A percentile compares a stretch with the other conserved stretches of the same genome.
These are phyloP conservation scores for Coemansia sp. DNA, from an alignment of 192 early-diverging fungal genomes.

Conservation along the genomic window DNA sequence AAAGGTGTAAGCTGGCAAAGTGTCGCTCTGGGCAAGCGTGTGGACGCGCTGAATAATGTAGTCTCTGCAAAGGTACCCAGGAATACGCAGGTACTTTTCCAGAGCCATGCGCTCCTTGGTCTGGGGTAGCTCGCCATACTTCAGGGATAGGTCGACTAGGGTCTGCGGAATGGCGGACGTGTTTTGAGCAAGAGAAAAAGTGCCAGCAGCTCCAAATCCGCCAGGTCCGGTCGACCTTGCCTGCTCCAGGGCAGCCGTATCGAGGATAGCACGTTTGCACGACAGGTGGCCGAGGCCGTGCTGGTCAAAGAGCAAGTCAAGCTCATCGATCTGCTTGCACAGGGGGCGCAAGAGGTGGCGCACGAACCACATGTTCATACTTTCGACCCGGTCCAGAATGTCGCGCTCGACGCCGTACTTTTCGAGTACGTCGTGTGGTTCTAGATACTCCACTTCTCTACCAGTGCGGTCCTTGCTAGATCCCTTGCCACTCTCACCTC, in stretches of 20 bases:
- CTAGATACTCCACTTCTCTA: slow-evolving; percentile 41
- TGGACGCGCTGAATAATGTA: slow-evolving; percentile 49
- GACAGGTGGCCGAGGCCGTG: slow-evolving; percentile 46
- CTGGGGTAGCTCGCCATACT: slow-evolving; percentile 38
- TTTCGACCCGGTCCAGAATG: slow-evolving; percentile 43
- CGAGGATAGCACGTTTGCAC: slow-evolving; percentile 34
- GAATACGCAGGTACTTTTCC: slow-evolving; percentile 51
- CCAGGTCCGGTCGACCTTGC: slow-evolving; percentile 10
- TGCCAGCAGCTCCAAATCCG: slow-evolving; percentile 12
- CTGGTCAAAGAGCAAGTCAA: slow-evolving; percentile 43
- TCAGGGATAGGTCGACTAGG: slow-evolving; percentile 37
- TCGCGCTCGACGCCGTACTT: slow-evolving; percentile 39
- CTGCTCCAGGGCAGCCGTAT: slow-evolving; percentile 36
- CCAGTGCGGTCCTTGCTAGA: slow-evolving; percentile 25
- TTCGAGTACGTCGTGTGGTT: slow-evolving; percentile 49
- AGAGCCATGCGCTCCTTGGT: slow-evolving; percentile 53
- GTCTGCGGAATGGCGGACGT: slow-evolving; percentile 28
- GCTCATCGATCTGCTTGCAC: slow-evolving; percentile 41
- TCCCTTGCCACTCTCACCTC: slow-evolving; percentile 28
- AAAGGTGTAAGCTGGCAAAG: slow-evolving; percentile 42
- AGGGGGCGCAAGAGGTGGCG: slow-evolving; percentile 48
- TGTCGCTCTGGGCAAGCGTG: slow-evolving; percentile 41
- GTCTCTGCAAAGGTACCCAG: slow-evolving; percentile 34
- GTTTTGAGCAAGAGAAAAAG: neutral
- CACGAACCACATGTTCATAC: slow-evolving; percentile 53